These are phyloP conservation scores for Aspergillus affinis DNA, from an alignment of 495 filamentous ascomycete species.

Conservation along the genomic window DNA sequence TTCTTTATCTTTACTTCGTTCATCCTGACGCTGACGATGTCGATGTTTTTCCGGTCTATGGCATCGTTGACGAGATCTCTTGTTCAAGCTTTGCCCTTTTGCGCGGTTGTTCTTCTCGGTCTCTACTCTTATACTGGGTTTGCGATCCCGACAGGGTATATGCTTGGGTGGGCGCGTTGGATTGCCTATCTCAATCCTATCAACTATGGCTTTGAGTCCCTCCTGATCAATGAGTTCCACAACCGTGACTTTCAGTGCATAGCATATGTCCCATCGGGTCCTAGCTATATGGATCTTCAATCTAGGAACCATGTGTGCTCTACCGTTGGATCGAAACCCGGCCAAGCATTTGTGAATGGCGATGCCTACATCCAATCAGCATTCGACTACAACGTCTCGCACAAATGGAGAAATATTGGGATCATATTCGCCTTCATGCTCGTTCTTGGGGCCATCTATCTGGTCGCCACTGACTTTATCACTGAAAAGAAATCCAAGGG, in stretches of 20 bases:
- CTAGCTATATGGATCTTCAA: constrained; percentile 20
- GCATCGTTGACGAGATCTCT: constrained; percentile 70
- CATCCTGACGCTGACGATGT: constrained; percentile 61
- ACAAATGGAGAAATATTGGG: constrained; percentile 61
- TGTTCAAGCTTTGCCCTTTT: constrained; percentile 42
- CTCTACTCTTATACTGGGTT: constrained; percentile 37
- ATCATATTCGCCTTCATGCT: constrained; percentile 57
- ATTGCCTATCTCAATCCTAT: constrained; percentile 69
- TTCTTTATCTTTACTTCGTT: constrained; percentile 70
- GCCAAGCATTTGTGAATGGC: constrained; percentile 40
- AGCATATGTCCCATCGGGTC: constrained; percentile 37
- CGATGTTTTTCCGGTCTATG: constrained; percentile 64
- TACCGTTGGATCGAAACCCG: constrained; percentile 47
- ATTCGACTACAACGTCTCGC: constrained; percentile 45
- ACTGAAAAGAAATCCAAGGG: constrained; percentile 31
- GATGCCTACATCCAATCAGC: constrained; percentile 43
- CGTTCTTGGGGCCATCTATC: constrained; percentile 45
- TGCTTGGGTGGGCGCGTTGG: constrained; percentile 39
- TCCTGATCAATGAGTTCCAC: constrained; percentile 55
- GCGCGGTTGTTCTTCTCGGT: constrained; percentile 32
- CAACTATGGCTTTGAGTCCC: constrained; percentile 35
- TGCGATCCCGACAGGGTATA: constrained; percentile 30
- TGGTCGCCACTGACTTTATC: constrained; percentile 32
- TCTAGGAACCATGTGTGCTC: constrained; percentile 34
- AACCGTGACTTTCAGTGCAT: constrained; percentile 49